These are phyloP conservation scores for Daedaleopsis sinensis DNA, from an alignment of 768 basidiomycete species.

Conservation along the genomic window DNA sequence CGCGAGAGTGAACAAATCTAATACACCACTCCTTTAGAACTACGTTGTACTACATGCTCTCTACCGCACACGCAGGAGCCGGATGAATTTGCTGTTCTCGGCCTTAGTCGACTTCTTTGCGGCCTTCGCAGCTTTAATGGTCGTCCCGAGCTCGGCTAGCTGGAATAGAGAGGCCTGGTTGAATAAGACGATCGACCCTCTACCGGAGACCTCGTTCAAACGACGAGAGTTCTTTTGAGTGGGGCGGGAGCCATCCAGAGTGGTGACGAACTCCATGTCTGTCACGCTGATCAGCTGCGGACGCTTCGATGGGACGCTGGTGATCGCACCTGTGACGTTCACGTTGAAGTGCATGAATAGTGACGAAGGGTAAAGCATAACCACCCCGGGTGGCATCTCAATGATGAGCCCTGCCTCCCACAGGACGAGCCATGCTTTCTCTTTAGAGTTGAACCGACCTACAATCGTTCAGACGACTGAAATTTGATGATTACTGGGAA, in stretches of 20 bases:
- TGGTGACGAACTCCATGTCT: neutral
- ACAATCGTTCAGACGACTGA: too few species aligned
- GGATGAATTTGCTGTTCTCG: too few species aligned
- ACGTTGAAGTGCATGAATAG: constrained; percentile 40
- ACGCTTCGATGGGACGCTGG: too few species aligned
- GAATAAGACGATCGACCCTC: neutral
- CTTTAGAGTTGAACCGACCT: constrained; percentile 26
- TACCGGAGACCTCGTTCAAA: neutral
- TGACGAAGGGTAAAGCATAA: constrained; percentile 36
- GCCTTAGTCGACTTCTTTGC: too few species aligned
- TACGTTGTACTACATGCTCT: too few species aligned
- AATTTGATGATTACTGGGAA: too few species aligned
- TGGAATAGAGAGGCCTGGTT: neutral
- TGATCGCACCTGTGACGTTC: too few species aligned
- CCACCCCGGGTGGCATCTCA: constrained; percentile 36
- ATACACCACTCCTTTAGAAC: too few species aligned
- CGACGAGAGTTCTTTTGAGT: neutral
- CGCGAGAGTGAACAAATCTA: too few species aligned
- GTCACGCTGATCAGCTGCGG: too few species aligned
- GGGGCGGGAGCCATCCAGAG: neutral
- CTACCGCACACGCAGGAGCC: too few species aligned
- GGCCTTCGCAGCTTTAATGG: neutral
- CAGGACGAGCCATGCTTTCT: constrained; percentile 35
- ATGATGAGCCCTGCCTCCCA: constrained; percentile 39
- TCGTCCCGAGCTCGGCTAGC: neutral